These are phyloP conservation scores for Scedosporium aurantiacum DNA, from an alignment of 2,329 filamentous ascomycete genomes.

Conservation along the genomic window DNA sequence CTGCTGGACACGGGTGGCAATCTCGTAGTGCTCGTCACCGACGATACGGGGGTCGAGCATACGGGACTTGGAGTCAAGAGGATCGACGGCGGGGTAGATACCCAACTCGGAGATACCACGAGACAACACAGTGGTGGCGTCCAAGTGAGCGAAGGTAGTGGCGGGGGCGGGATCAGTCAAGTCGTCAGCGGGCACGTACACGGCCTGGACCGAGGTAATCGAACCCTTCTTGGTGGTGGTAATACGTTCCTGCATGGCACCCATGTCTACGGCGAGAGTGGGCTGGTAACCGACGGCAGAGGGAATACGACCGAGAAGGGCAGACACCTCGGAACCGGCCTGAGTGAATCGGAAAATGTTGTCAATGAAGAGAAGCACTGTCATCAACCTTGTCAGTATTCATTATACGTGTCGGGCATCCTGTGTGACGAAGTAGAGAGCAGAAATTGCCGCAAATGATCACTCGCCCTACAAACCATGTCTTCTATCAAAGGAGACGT, in stretches of 20 bases:
- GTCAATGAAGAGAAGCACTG: conserved; percentile 98
- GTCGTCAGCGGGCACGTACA: conserved; percentile 99
- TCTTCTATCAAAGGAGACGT: background rate
- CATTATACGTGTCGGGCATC: background rate
- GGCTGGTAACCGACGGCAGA: conserved; percentile 99
- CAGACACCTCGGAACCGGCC: conserved; percentile 99
- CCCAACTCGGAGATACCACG: conserved; percentile 99
- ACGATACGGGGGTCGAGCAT: conserved; percentile 99
- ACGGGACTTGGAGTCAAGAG: conserved; percentile 98
- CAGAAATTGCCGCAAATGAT: background rate
- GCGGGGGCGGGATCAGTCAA: conserved; percentile 99
- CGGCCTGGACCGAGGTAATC: conserved; percentile 99
- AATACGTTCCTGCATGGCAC: conserved; percentile 99
- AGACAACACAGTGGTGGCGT: conserved; percentile 99
- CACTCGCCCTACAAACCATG: background rate
- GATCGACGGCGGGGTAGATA: conserved; percentile 99
- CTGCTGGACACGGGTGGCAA: conserved; percentile 90
- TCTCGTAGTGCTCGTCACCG: conserved; percentile 95
- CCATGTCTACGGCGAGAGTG: conserved; percentile 97
- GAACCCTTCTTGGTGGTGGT: conserved; percentile 99
- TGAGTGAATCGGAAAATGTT: conserved; percentile 99
- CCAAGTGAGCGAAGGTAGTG: conserved; percentile 99
- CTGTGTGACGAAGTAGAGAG: background rate
- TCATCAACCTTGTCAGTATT: conserved; percentile 4
- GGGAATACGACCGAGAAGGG: conserved; percentile 97